Evolutionary conservation across 2,329 filamentous ascomycete species (phyloP), one percentile per base, ranked within the genome.

Genomic region (Colletotrichum kahawae): DNA sequence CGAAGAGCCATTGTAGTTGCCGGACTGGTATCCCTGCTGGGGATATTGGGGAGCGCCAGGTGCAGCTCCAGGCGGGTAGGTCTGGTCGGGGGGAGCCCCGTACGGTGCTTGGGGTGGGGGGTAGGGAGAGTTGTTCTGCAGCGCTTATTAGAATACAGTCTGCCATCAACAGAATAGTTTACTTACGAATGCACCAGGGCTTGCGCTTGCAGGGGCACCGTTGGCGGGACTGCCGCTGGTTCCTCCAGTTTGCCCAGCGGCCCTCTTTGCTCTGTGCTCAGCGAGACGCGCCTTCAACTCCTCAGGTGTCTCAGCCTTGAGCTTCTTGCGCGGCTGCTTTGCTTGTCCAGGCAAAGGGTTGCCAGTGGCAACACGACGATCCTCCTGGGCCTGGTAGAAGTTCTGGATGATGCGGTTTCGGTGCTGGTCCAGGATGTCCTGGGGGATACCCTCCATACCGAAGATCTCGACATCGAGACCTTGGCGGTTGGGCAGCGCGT

Each of bases 361-460:
- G 43, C 96, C 96, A 2, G 95, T 98, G 10, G 92, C 90, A 64
- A 93, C 92, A 78, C 94, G 93, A 74, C 95, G 91, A 80, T 98
- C 95, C 74, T 94, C 93, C 84, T 98, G 95, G 31, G 93, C 93
- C 82, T 95, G 93, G 84, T 97, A 96, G 84, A 93, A 98, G 84
- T 94, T 93, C 79, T 95, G 91, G 77, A 95, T 92, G 82, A 98
- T 95, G 80, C 95, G 92, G 84, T 97, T 94, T 82, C 95, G 94
- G 88, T 98, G 96, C 81, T 94, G 91, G 80, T 95, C 91, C 73
- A 95, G 87, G 77, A 97, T 91, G 73, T 98, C 95, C 74, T 95
- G 93, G 4, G 97, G 97, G 48, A 98, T 95, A 81, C 97, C 97
- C 84, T 98, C 95, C 95, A 98, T 98, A 81, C 96, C 97, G 83